These are phyloP conservation scores for Pseudozyma hubeiensis DNA, from an alignment of 1,284 basidiomycete species.

Conservation along the genomic window DNA sequence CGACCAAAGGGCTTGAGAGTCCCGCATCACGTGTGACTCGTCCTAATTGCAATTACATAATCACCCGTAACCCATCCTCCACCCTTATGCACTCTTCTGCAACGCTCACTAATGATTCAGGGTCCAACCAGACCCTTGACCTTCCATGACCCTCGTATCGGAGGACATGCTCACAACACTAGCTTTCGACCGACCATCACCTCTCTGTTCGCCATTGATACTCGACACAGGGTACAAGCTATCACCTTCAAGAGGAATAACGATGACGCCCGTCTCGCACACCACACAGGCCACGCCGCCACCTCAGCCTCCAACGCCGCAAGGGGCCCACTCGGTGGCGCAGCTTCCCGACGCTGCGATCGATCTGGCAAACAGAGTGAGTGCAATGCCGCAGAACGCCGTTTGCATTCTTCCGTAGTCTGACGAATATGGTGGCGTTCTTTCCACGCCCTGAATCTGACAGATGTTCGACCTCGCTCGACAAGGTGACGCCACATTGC, in stretches of 20 bases:
- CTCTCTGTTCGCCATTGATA: no score
- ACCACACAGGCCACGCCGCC: background rate
- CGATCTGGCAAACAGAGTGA: slow-evolving; percentile 40
- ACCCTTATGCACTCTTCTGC: slow-evolving; percentile 15
- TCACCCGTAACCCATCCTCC: slow-evolving; percentile 5
- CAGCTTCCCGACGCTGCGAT: slow-evolving; percentile 39
- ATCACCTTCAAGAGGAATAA: background rate
- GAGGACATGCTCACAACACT: no score
- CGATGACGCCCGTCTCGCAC: slow-evolving; percentile 20
- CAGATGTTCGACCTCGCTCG: slow-evolving; percentile 81
- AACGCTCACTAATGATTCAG: slow-evolving; percentile 32
- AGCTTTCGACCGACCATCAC: no score
- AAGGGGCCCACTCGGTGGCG: slow-evolving; percentile 15
- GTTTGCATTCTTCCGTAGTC: background rate
- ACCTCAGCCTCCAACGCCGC: background rate
- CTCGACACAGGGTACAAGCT: no score
- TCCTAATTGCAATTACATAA: slow-evolving; percentile 12
- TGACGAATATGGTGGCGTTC: background rate
- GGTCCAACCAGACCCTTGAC: slow-evolving; percentile 12
- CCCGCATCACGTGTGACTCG: slow-evolving; percentile 36
- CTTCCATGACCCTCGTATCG: background rate
- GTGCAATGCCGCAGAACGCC: background rate
- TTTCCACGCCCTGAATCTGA: background rate
- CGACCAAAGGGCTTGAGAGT: background rate
- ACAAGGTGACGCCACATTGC: slow-evolving; percentile 72